Base-by-base conservation (phyloP, 2,329 filamentous ascomycete genomes). In the Diplodia seriata region DNA sequence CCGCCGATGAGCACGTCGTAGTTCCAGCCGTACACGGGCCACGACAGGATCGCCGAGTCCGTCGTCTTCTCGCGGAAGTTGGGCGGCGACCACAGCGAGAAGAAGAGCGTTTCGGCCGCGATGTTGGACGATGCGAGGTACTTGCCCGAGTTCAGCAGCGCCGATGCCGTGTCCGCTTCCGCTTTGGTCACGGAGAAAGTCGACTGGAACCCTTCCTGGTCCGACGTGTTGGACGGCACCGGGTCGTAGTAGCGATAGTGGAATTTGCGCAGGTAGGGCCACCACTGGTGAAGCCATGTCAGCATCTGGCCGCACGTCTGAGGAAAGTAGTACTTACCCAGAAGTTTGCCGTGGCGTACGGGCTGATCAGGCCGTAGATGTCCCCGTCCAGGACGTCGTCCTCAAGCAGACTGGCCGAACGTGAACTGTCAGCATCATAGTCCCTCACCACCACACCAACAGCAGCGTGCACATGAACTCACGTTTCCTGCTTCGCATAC, bases 1-100 rank as follows among this genome's bases (percentile, higher is more conserved):
- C 84, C 84, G 18, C 84, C 84, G 68, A 85, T 85, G 15, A 85
- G 76, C 11, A 85, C 82, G 71, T 85, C 83, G 71, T 85, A 84
- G 75, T 85, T 84, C 79, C 81, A 85, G 12, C 84, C 84, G 70
- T 84, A 84, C 31, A 85, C 83, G 18, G 84, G 84, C 82, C 83
- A 85, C 3, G 76, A 70, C 0, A 71, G 72, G 67, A 85, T 80
- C n/a, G 76, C 70, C 64, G 77, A 66, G 73, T 83, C 77, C 36
- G 81, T 85, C 15, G 75, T 78, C 77, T 85, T 85, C 68, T 85
- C 83, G 68, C 77, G 83, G 75, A 85, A 85, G 75, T 85, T 85
- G 67, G 83, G 84, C 62, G 78, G 76, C n/a, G 79, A 78, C 84
- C 83, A 85, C 6, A 81, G 73, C 4, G 74, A 74, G 71, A 85